These are phyloP conservation scores for Plenodomus tracheiphilus DNA, from an alignment of 2,329 filamentous ascomycete genomes.

Conservation along the genomic window DNA sequence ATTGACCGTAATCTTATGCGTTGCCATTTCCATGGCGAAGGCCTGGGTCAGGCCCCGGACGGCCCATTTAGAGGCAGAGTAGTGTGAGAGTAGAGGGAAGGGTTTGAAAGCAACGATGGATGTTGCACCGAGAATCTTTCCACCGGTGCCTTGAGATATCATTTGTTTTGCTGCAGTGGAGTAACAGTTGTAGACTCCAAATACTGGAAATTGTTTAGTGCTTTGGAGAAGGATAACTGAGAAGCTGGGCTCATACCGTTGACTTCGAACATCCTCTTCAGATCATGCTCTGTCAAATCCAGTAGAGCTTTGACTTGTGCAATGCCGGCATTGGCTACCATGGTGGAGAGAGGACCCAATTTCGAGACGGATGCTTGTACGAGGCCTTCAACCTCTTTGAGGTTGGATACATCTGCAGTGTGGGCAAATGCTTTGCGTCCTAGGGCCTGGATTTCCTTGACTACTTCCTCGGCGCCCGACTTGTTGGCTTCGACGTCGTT, in stretches of 20 bases:
- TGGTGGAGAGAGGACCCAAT: slow-evolving; percentile 57
- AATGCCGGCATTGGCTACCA: slow-evolving; percentile 67
- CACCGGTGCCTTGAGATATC: slow-evolving; percentile 59
- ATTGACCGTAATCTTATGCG: slow-evolving; percentile 67
- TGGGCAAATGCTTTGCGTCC: slow-evolving; percentile 59
- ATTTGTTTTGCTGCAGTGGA: slow-evolving; percentile 65
- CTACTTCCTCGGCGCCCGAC: slow-evolving; percentile 56
- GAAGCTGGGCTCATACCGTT: slow-evolving; percentile 47
- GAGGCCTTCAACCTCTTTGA: slow-evolving; percentile 57
- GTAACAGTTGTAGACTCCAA: slow-evolving; percentile 68
- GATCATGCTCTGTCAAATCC: slow-evolving; percentile 60
- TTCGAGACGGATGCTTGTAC: slow-evolving; percentile 57
- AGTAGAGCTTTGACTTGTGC: slow-evolving; percentile 60
- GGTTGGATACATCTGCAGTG: slow-evolving; percentile 64
- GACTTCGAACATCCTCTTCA: slow-evolving; percentile 63
- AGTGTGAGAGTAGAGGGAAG: slow-evolving; percentile 62
- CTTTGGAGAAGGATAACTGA: not conserved
- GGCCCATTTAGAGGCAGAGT: slow-evolving; percentile 68
- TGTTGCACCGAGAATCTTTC: slow-evolving; percentile 57
- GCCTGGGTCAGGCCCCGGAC: slow-evolving; percentile 68
- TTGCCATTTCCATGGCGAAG: slow-evolving; percentile 68
- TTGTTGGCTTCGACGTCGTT: slow-evolving; percentile 63
- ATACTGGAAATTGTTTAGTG: slow-evolving; percentile 44
- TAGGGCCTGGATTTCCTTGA: slow-evolving; percentile 56
- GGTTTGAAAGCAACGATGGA: slow-evolving; percentile 64